A percentile compares a stretch with the other conserved stretches of the same genome.
These are phyloP conservation scores for Lactifluus hygrophoroides DNA, from an alignment of 768 basidiomycete species.

Conservation along the genomic window DNA sequence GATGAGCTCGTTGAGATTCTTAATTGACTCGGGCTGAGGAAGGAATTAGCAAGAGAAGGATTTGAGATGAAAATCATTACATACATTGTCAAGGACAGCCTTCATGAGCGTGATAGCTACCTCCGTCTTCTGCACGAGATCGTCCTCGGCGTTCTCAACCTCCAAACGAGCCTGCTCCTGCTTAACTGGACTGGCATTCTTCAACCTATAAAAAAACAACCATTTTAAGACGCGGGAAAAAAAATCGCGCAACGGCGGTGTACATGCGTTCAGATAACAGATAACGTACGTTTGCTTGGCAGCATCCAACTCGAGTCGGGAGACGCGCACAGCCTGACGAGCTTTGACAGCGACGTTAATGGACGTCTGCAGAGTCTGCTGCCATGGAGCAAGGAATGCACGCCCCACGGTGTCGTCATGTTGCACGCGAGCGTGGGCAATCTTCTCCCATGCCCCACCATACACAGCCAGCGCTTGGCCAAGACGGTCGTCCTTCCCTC, in stretches of 20 bases:
- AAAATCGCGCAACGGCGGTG: neutral
- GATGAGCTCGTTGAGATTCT: slow-evolving; percentile 84
- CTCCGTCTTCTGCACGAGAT: slow-evolving; percentile 96
- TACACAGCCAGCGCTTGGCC: slow-evolving; percentile 73
- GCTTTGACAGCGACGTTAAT: slow-evolving; percentile 92
- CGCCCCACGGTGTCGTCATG: slow-evolving; percentile 68
- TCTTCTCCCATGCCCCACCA: slow-evolving; percentile 76
- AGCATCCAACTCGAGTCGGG: slow-evolving; percentile 81
- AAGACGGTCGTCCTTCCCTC: slow-evolving; percentile 53
- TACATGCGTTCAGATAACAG: neutral
- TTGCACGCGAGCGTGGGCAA: slow-evolving; percentile 64
- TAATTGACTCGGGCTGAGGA: slow-evolving; percentile 84
- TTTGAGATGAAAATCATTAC: slow-evolving; percentile 25
- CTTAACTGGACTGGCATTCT: slow-evolving; percentile 61
- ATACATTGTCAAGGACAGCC: slow-evolving; percentile 93
- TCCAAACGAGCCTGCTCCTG: slow-evolving; percentile 91
- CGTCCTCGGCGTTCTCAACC: slow-evolving; percentile 90
- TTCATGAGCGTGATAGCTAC: slow-evolving; percentile 96
- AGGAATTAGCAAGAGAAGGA: neutral
- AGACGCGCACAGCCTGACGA: slow-evolving; percentile 67
- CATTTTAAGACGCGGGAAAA: neutral
- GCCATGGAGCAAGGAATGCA: slow-evolving; percentile 76
- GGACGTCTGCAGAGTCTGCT: slow-evolving; percentile 73
- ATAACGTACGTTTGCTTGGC: slow-evolving; percentile 73
- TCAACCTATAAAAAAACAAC: slow-evolving; percentile 47